phyloP scores from a whole-genome alignment of 192 early-diverging fungal species.

The Lobosporangium transversale region DNA sequence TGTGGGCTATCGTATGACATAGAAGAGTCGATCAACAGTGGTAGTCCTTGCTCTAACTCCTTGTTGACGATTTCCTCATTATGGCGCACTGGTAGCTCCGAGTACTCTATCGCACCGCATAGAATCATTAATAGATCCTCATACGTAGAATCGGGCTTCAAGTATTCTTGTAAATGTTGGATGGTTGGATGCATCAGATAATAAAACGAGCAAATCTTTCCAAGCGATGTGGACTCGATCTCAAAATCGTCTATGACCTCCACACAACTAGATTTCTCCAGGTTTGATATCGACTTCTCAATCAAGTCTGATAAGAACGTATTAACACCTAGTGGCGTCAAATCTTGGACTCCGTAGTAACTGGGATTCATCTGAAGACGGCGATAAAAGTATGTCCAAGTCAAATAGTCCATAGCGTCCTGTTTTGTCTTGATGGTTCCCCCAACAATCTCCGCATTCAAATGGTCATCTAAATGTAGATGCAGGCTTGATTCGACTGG shows the following conservation, averaged over 20 bases:
- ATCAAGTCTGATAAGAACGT: constrained; percentile 84
- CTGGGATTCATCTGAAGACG: constrained; percentile 93
- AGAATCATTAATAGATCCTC: constrained; percentile 80
- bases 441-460: constrained; percentile 93
- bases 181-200: constrained; percentile 90
- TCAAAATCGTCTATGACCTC: constrained; percentile 72
- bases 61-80: constrained; percentile 94
- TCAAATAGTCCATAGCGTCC: constrained; percentile 95
- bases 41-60: constrained; percentile 80
- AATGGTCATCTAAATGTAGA: constrained; percentile 81
- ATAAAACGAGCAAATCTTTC: constrained; percentile 90
- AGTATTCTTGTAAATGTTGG: constrained; percentile 66
- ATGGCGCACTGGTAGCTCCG: constrained; percentile 92
- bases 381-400: constrained; percentile 97
- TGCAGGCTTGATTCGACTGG: constrained; percentile 89
- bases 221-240: constrained; percentile 77
- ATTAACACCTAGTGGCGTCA: constrained; percentile 73
- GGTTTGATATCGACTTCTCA: constrained; percentile 72
- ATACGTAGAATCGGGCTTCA: constrained; percentile 60
- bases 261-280: constrained; percentile 79
- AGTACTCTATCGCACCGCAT: constrained; percentile 87
- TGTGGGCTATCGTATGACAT: constrained; percentile 85
- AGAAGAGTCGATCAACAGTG: constrained; percentile 67
- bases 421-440: constrained; percentile 90
- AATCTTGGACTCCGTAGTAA: constrained; percentile 91